Conservation (phyloP, 2,329 filamentous ascomycete species). For the Tolypocladium pustulatum region DNA sequence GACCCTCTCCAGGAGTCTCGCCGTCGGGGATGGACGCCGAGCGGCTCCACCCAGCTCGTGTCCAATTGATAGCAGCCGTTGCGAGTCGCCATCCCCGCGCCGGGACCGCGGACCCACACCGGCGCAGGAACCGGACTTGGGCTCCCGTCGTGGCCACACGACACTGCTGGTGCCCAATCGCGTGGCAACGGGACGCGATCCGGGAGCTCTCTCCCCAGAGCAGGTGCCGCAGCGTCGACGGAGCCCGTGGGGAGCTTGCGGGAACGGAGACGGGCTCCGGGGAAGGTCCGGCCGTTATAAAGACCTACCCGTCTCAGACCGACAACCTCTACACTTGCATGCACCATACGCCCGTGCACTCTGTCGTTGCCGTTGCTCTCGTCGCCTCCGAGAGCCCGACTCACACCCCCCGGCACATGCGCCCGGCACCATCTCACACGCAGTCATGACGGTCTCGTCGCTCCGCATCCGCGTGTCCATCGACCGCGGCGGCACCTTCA, state of each 20-base stretch:
- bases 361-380: neutral
- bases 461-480: conserved; percentile 20
- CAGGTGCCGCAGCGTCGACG: too few species aligned
- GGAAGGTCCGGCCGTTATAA: neutral
- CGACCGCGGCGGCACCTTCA: conserved; percentile 45
- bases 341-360: too few species aligned
- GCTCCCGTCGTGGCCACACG: neutral
- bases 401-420: too few species aligned
- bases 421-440: neutral
- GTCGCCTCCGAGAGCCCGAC: neutral
- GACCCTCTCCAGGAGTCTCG: neutral
- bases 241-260: neutral
- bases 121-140: neutral
- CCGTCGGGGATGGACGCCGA: conserved; percentile 2
- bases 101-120: neutral
- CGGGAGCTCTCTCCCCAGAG: too few species aligned
- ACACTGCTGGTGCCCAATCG: too few species aligned
- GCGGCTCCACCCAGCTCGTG: neutral
- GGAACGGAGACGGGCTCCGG: neutral
- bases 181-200: too few species aligned
- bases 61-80: neutral
- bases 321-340: neutral
- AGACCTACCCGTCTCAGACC: neutral
- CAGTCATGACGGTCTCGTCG: conserved; percentile 11
- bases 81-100: neutral